Evolutionary conservation across 2,329 filamentous ascomycete genomes (phyloP), one percentile per base, ranked within the genome.

Genomic region (Huntiella abstrusa): DNA sequence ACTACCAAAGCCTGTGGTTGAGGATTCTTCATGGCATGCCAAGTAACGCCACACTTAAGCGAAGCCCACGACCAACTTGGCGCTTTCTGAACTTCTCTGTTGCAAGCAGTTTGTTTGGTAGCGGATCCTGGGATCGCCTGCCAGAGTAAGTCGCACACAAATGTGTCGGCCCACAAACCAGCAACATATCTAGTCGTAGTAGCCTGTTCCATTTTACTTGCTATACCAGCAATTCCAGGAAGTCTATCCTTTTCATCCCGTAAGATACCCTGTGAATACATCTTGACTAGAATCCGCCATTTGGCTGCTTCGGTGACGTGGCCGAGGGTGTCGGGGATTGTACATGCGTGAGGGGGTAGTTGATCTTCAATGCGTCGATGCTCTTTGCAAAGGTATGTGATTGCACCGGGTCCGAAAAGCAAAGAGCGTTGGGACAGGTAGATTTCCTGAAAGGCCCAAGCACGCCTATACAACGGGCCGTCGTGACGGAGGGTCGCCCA

Each of bases 161-260:
- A 49, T 3, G 48, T 49, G 32, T 49, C 41, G 5, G 41, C 44
- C 58, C 58, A 60, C 15, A 60, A 35, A 1, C 58, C 57, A 0
- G 58, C 58, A 1, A 53, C 47, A 41, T 60, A 60, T 6, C 53
- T 42, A 11, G 54, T 54, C 0, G 46, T 45, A 4, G 52, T 53
- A 2, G 47, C 52, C 33, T 51, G 47, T 28, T 53, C 53, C 33
- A 59, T 40, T 3, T 51, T 46, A 4, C 49, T 52, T 0, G 57
- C 59, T 16, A 59, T 49, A 1, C 56, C 57, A 3, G 56, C 57
- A 34, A 60, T 54, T 1, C 56, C 58, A 0, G 57, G 55, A 4
- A 60, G 51, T 15, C 54, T 55, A 37, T 60, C 58, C 0, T 44
- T 22, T 3, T 41, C 28, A 0, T 54, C 47, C 0, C 54, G 54